Evolutionary conservation across 371 early-diverging fungal species (phyloP), one percentile per base, ranked within the genome.

Genomic region (Saksenaea oblongispora): DNA sequence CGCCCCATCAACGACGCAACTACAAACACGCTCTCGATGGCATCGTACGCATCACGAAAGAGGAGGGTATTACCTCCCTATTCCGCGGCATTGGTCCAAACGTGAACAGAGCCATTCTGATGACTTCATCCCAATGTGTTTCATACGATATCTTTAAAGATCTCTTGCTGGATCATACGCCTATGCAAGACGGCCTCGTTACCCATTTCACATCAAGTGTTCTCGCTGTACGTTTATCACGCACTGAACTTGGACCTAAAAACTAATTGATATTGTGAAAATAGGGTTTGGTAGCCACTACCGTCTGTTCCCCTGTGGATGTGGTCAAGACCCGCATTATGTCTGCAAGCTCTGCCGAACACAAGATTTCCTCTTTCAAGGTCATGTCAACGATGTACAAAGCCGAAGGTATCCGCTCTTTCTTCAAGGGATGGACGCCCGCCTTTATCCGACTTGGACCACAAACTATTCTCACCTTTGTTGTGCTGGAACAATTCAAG

Each of bases 241-340:
- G 14, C 24, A 15, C 14, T 28, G 26, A 36, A 44, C 28, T n/a
- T 35, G 58, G 37, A 58, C 11, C 18, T 26, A 54, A 36, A 4
- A 31, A 31, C 31, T 31, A 31, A 31, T 31, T 2, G 7, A 31
- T 4, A 31, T 4, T 2, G 7, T 4, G 7, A 55, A 11, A 36
- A 53, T 64, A 75, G 56, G 89, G 89, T 26, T 76, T 92, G 53
- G 84, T 91, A 5, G 89, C 92, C 0, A 92, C 92, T 9, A 91
- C 92, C 0, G 83, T 82, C 0, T 84, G 83, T 18, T 82, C 87
- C 13, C 89, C 90, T 11, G 78, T 87, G 1, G 92, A 92, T 69
- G 92, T 92, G 15, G 79, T 90, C 55, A 91, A 91, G 70, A 90
- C 91, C 0, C 83, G 92, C 22, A 79, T 91, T 54, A 91, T 91